phyloP scores from a whole-genome alignment of 1,284 basidiomycete species.

The Rhodotorula sp. region DNA sequence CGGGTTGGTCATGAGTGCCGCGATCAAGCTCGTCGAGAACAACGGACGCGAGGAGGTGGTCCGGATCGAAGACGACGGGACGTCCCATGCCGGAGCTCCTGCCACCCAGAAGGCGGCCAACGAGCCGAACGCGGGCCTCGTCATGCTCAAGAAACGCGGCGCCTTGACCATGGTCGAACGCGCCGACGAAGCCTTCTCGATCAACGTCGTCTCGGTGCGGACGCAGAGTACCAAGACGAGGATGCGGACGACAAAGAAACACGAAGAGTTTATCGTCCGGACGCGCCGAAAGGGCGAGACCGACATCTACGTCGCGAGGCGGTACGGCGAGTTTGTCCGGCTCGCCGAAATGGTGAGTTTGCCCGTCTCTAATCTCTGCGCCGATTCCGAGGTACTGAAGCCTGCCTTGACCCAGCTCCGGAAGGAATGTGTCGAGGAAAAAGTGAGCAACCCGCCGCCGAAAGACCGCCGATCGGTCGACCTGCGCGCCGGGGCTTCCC shows the following conservation, averaged over 20 bases:
- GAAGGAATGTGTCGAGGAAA: conserved; percentile 74
- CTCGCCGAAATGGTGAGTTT: conserved; percentile 72
- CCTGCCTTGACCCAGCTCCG: conserved; percentile 62
- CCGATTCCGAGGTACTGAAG: background rate
- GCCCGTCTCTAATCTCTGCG: too few relatives aligned
- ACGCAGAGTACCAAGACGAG: conserved; percentile 76
- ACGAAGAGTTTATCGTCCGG: conserved; percentile 95
- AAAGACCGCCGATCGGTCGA: conserved; percentile 62
- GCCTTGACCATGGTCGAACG: conserved; percentile 17
- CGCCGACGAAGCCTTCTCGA: conserved; percentile 65
- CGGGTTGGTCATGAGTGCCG: conserved; percentile 73
- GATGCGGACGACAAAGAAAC: conserved; percentile 68
- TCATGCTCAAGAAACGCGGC: conserved; percentile 13
- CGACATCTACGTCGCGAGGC: conserved; percentile 83
- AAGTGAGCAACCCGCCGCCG: conserved; percentile 72
- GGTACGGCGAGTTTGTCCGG: conserved; percentile 92
- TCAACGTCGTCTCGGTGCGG: conserved; percentile 84
- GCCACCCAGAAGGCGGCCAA: conserved; percentile 57
- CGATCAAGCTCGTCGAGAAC: conserved; percentile 64
- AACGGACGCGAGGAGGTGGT: conserved; percentile 81
- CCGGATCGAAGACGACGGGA: conserved; percentile 59
- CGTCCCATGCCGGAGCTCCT: conserved; percentile 63
- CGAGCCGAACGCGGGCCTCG: conserved; percentile 26
- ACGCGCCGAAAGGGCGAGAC: conserved; percentile 70
- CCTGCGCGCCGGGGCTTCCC: conserved; percentile 8